A percentile compares a stretch with the other conserved stretches of the same genome.
These are phyloP conservation scores for Aspergillus taichungensis DNA, from an alignment of 495 filamentous ascomycete species.

Conservation along the genomic window DNA sequence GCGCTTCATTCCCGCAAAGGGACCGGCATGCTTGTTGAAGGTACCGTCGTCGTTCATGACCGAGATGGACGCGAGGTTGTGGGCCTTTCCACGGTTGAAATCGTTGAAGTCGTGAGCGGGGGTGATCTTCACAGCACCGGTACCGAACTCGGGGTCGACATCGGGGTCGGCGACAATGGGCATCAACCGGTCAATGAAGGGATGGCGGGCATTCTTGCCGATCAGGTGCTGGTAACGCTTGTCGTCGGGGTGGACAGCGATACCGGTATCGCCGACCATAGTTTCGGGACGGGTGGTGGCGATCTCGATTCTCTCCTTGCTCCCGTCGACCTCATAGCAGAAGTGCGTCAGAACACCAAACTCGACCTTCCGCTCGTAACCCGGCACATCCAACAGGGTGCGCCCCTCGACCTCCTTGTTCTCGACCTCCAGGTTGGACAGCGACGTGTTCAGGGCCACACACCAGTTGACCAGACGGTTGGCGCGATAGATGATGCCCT, in stretches of 20 bases:
- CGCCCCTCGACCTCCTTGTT: conserved; percentile 62
- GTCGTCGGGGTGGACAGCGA: conserved; percentile 70
- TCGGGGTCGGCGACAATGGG: conserved; percentile 63
- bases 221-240: conserved; percentile 55
- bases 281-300: conserved; percentile 74
- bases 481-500: conserved; percentile 68
- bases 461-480: conserved; percentile 78
- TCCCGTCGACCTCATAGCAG: conserved; percentile 59
- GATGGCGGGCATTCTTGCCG: conserved; percentile 62
- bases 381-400: conserved; percentile 56
- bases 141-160: conserved; percentile 68
- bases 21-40: conserved; percentile 54
- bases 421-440: conserved; percentile 69
- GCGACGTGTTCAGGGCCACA: conserved; percentile 59
- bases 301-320: conserved; percentile 59
- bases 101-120: conserved; percentile 75
- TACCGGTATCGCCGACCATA: conserved; percentile 71
- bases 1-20: conserved; percentile 58
- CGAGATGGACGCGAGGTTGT: conserved; percentile 48
- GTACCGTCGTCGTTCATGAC: conserved; percentile 52
- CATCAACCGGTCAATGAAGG: conserved; percentile 57
- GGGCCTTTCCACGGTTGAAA: conserved; percentile 59
- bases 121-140: conserved; percentile 73
- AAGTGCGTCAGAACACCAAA: conserved; percentile 65
- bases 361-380: conserved; percentile 60